phyloP scores from a whole-genome alignment of 352 stramenopile genomes.

The Globisporangium cylindrosporum region DNA sequence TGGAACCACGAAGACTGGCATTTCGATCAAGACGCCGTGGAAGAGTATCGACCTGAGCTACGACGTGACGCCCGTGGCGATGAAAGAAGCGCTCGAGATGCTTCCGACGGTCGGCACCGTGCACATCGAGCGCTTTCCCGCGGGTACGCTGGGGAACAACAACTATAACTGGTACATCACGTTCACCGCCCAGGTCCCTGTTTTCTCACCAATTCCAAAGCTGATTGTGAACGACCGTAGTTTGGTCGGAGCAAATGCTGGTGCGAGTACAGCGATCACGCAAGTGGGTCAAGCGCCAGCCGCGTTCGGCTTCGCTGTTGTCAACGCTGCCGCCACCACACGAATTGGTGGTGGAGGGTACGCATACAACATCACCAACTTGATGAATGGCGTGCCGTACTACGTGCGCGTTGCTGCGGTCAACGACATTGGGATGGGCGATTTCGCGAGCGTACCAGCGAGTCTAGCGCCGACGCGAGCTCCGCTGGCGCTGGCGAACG shows the following conservation, averaged over 20 bases:
- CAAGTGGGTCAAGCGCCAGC: conserved; percentile 30
- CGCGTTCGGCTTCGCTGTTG: conserved; percentile 33
- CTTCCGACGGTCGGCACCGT: conserved; percentile 89
- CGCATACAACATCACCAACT: conserved; percentile 51
- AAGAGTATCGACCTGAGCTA: conserved; percentile 53
- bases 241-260: conserved; percentile 29
- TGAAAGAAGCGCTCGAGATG: conserved; percentile 84
- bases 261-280: conserved; percentile 26
- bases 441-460: conserved; percentile 35
- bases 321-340: conserved; percentile 14
- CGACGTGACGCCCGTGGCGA: conserved; percentile 49
- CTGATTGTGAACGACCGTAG: conserved; percentile 55
- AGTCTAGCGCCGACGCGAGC: conserved; percentile 45
- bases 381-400: conserved; percentile 63
- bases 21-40: conserved; percentile 49
- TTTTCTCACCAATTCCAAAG: conserved; percentile 29
- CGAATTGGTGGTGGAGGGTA: conserved; percentile 16
- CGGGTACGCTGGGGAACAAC: conserved; percentile 30
- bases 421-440: conserved; percentile 82
- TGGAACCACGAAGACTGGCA: conserved; percentile 40
- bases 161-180: conserved; percentile 90
- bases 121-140: conserved; percentile 81
- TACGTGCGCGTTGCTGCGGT: conserved; percentile 75
- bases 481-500: conserved; percentile 50
- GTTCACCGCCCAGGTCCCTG: conserved; percentile 69